Base-by-base conservation (phyloP, 164 flowering plant species). In the Berberis thunbergii region DNA sequence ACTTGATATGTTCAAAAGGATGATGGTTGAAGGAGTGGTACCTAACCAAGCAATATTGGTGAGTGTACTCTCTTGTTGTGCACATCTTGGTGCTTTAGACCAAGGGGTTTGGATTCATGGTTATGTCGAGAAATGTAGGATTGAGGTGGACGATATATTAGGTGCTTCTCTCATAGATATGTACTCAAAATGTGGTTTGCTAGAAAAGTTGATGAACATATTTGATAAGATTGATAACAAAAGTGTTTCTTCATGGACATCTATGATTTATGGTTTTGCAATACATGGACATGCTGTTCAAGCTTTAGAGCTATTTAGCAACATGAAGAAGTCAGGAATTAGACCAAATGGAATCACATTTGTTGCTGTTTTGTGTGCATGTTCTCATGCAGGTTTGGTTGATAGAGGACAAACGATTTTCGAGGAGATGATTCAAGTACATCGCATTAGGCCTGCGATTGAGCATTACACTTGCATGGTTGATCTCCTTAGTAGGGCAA, bases 51-150 rank as follows among this genome's bases (percentile, higher is more conserved):
- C 68, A 57, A 60, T 54, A 59, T 64, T 63, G 9, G 75, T 72
- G 26, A 67, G 71, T 46, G 67, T 64, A 41, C 67, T 60, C 49
- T 63, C 68, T 40, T 72, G 67, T 9, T 67, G 68, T 67, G 68
- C 75, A 41, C 64, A 72, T 46, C 68, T 72, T 59, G 68, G 74
- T 26, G 70, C 75, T 64, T 68, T 60, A 43, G 69, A 59, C 7
- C 63, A 49, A 54, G 63, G 62, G 62, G 43, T 55, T 42, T 65
- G 68, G 65, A 63, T 60, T 60, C 63, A 60, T 26, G 42, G 63
- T 60, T 60, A 46, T 43, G 46, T 60, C 7, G 53, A 60, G 41
- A 60, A 60, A 45, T 39, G 46, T 46, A 42, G 53, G n/a, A 45
- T 60, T 46, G 52, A 60, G 43, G 43, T 60, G 40, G 63, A 60